Percentiles rank a stretch among this genome's conserved stretches.
Evolutionary conservation across 208 protist genomes (phyloP).

Genomic region (Novymonas esmeraldas): DNA sequence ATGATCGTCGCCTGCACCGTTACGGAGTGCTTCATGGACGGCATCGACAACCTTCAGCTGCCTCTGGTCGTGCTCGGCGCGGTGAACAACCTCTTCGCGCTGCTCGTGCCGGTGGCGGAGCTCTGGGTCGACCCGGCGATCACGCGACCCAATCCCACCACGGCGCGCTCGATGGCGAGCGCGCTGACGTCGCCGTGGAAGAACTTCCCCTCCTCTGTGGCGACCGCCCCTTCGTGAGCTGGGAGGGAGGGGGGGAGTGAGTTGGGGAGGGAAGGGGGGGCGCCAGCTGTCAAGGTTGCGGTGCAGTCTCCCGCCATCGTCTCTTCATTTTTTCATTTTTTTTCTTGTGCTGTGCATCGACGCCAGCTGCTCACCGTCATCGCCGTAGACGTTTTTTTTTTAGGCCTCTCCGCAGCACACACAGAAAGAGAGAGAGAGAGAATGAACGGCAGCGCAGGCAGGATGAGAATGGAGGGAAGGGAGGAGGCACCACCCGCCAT

Average conservation of each 20-base stretch:
- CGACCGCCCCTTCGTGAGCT: background rate
- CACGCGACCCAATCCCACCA: conserved; percentile 49
- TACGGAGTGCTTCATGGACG: conserved; percentile 88
- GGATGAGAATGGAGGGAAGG: too few species aligned
- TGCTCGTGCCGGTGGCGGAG: conserved; percentile 44
- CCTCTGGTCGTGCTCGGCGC: conserved; percentile 83
- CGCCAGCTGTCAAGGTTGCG: too few species aligned
- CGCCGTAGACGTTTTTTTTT: too few species aligned
- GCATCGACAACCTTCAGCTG: conserved; percentile 90
- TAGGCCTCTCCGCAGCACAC: too few species aligned
- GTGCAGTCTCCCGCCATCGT: too few species aligned
- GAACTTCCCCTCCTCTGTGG: conserved; percentile 16
- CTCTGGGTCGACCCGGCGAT: conserved; percentile 62
- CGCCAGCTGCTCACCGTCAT: too few species aligned
- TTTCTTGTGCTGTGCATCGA: too few species aligned
- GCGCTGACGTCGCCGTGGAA: conserved; percentile 52
- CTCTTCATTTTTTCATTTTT: too few species aligned
- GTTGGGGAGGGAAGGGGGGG: background rate
- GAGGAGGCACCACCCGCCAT: too few species aligned
- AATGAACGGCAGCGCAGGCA: too few species aligned
- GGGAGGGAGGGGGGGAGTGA: background rate
- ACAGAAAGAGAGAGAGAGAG: too few species aligned
- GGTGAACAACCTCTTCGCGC: conserved; percentile 63
- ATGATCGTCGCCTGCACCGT: conserved; percentile 77
- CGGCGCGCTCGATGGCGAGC: conserved; percentile 41